Percentiles rank a stretch among this genome's conserved stretches.
These are phyloP conservation scores for Microbotryum saponariae DNA, from an alignment of 1,284 basidiomycete species.

Conservation along the genomic window DNA sequence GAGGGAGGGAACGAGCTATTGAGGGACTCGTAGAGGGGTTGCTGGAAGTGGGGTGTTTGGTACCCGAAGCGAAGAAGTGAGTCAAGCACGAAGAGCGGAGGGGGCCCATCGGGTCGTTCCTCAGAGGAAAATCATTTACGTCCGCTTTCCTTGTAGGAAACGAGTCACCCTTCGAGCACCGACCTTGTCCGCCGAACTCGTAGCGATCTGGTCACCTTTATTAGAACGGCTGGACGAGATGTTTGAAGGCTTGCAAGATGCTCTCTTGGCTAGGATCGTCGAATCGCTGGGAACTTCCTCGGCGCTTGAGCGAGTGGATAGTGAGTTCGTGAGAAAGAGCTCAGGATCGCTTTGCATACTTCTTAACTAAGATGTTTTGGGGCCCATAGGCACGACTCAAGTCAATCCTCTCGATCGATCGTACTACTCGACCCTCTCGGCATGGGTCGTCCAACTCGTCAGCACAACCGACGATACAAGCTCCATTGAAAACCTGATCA, in stretches of 20 bases:
- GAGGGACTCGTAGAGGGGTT: slow-evolving; percentile 59
- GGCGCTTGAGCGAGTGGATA: background rate
- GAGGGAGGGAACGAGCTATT: slow-evolving; percentile 46
- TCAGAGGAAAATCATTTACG: background rate
- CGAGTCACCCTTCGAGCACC: slow-evolving; percentile 44
- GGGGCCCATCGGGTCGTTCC: too few relatives aligned
- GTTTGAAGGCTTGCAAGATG: slow-evolving; percentile 51
- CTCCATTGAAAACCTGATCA: slow-evolving; percentile 12
- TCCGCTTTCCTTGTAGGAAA: slow-evolving; percentile 41
- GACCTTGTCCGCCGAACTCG: slow-evolving; percentile 49
- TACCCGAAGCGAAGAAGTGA: slow-evolving; percentile 72
- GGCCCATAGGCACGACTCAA: too few relatives aligned
- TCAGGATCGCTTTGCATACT: too few relatives aligned
- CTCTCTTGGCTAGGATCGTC: slow-evolving; percentile 52
- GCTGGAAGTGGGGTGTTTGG: slow-evolving; percentile 54
- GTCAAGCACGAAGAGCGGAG: slow-evolving; percentile 28
- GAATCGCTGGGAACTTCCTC: slow-evolving; percentile 40
- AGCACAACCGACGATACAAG: slow-evolving; percentile 1
- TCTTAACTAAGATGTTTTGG: too few relatives aligned
- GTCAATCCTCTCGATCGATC: slow-evolving; percentile 3
- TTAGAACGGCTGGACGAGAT: slow-evolving; percentile 54
- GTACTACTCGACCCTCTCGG: slow-evolving; percentile 18
- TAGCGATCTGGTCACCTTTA: slow-evolving; percentile 64
- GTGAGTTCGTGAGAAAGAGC: too few relatives aligned
- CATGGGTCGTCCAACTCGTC: slow-evolving; percentile 31